Evolutionary conservation across 2,329 filamentous ascomycete species (phyloP), one percentile per base, ranked within the genome.

Genomic region (Microdochium bolleyi): DNA sequence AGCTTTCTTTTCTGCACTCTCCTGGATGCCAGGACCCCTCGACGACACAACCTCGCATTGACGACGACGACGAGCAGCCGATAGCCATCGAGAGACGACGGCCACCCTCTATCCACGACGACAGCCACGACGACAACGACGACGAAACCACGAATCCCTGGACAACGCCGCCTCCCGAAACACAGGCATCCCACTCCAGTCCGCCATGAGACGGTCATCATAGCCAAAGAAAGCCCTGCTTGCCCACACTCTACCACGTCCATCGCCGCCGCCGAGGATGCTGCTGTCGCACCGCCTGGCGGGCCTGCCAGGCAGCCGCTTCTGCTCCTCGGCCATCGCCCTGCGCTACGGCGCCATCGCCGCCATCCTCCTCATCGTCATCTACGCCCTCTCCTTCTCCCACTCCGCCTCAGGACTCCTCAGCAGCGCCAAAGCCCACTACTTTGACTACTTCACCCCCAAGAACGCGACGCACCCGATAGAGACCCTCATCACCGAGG

Each of bases 401-500:
- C 51, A 55, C 24, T 55, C 55, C 10, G 54, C 58, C 7, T 61
- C 62, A 30, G 57, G 56, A 10, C 57, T 61, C 44, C 51, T 60
- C 49, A 54, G 52, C 25, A 38, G 50, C 21, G 52, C 51, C 44
- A 55, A 52, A 50, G 54, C 56, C 13, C 56, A 58, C 46, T 60
- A 61, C 49, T 60, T 61, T 49, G 58, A 63, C 48, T 60, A 59
- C 51, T 58, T 60, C 51, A 61, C 58, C 57, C 56, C 60, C 22
- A 49, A 51, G 3, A 61, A 57, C 3, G 48, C 54, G 11, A 56
- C 54, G 34, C 77, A 82, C 56, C 75, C 78, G n/a, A 80, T 82
- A 56, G 71, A 75, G 57, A 64, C 67, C 34, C 70, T 81, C 44
- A 77, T 81, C 57, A 61, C 64, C 44, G 68, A 73, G 5, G 76